Evolutionary conservation across 306 rosid species (phyloP), one percentile per base, ranked within the genome.

Genomic region (Crotalaria pallida): DNA sequence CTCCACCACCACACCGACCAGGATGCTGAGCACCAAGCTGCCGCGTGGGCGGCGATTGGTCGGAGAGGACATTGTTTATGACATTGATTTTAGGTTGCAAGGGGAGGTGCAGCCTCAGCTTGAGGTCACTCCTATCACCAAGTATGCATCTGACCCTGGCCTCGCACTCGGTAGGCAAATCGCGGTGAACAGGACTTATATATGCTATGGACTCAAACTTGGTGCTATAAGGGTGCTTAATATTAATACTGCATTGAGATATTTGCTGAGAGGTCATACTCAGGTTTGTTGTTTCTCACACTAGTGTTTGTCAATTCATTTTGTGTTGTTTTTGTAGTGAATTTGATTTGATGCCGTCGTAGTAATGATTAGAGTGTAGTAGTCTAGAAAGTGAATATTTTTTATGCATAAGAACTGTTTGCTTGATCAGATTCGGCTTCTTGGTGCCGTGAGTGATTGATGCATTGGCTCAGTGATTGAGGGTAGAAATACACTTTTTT

Each of bases 81-180:
- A 88, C 67, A 77, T 88, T 66, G 88, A 83, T 78, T 82, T 72
- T 18, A 69, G 81, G 78, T 13, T 81, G 71, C 84, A 49, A 26
- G 94, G 88, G 26, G 94, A 88, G 47, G 74, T 65, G 75, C 94
- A 88, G 65, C 94, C 94, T 34, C 90, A 88, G 85, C 90, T 88
- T 23, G 94, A 85, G 31, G 90, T 88, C 75, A 83, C 90, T 63
- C 94, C 94, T 10, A 88, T 88, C 70, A 88, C 94, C 13, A 88
- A 88, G 81, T 88, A 88, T 71, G 84, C 65, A 16, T 88, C 94
- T 27, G 94, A 88, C 82, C 90, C 94, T 2, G 83, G 84, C 40
- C 88, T 88, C 11, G 84, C 79, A 34, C 82, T 85, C 19, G 94
- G 94, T 33, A 82, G 90, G 26, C 94, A 88, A 71, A 88, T 88